Evolutionary conservation across 2,329 filamentous ascomycete species (phyloP), one percentile per base, ranked within the genome.

Genomic region (Bipolaris victoriae): DNA sequence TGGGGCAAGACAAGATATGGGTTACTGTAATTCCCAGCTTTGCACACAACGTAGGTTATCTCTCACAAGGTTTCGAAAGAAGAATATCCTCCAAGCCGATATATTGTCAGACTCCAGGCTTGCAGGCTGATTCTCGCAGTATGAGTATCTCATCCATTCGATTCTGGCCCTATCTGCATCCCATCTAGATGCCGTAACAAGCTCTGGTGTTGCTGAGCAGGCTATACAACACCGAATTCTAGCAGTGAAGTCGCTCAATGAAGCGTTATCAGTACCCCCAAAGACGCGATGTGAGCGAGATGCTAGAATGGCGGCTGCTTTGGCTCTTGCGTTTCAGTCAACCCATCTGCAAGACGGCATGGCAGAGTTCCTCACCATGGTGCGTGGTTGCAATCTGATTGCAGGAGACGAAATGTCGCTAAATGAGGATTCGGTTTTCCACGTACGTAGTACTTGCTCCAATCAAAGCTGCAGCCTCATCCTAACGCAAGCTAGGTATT

Each of bases 91-190:
- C 24, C n/a, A 1, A 20, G 24, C 5, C 20, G 11, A 33, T 3
- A 26, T 11, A 15, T 7, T 7, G 15, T 16, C 3, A 7, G 16
- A 11, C 2, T 13, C 7, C 20, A 22, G 31, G 18, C 5, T 33
- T 18, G 11, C 11, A 57, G 16, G 45, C 61, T 66, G 41, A 71
- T 41, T 6, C 22, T 58, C 52, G 20, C 55, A 87, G 82, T 82
- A 88, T 62, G 85, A 88, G 54, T 89, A 86, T 57, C 80, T 90
- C 9, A 89, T 91, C 84, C 88, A 91, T 70, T 86, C 88, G 4
- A 87, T 91, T 49, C 81, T 90, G 0, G 87, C 87, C 11, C 82
- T 89, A 58, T 82, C 88, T 1, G 89, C 88, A 31, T 90, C 88
- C 0, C 86, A 90, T 61, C 80, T 90, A 4, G 81, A 83, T 64